Percentiles rank a stretch among this genome's conserved stretches.
Evolutionary conservation across 176 grass and related monocot species (phyloP).

Genomic region (Poa annua): DNA sequence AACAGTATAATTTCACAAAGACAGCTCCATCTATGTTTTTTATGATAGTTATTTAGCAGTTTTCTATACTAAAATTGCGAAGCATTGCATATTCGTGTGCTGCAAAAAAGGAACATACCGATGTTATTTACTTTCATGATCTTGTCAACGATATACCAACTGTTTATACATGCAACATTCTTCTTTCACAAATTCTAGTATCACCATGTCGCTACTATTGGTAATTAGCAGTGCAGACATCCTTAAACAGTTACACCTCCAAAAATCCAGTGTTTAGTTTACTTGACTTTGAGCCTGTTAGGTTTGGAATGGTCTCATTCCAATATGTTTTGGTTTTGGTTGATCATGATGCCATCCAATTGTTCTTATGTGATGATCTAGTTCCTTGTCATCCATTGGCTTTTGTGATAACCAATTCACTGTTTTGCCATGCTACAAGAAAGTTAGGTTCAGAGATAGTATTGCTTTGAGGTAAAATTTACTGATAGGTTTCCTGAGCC

Average conservation of each 20-base stretch:
- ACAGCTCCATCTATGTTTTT: not conserved
- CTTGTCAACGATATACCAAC: not conserved
- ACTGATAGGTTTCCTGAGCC: not conserved
- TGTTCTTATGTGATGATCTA: not conserved
- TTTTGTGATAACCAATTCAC: not conserved
- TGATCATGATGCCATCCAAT: conserved; percentile 7
- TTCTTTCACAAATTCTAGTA: not conserved
- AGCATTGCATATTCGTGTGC: not conserved
- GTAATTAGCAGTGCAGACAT: not conserved
- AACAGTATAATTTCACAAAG: not conserved
- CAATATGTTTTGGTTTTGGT: not conserved
- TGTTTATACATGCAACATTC: not conserved
- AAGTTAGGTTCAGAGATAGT: not conserved
- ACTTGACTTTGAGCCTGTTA: not conserved
- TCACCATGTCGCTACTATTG: not conserved
- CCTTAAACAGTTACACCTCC: not conserved
- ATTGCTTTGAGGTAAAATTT: not conserved
- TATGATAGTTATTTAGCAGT: conserved; percentile 4
- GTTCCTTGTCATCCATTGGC: not conserved
- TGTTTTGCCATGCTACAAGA: not conserved
- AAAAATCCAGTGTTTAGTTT: not conserved
- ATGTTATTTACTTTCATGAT: not conserved
- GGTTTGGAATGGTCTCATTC: not conserved
- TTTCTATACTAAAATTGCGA: not conserved
- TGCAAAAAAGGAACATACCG: not conserved